Conservation (phyloP, 2,329 filamentous ascomycete genomes). For the Diplocarpon rosae region DNA sequence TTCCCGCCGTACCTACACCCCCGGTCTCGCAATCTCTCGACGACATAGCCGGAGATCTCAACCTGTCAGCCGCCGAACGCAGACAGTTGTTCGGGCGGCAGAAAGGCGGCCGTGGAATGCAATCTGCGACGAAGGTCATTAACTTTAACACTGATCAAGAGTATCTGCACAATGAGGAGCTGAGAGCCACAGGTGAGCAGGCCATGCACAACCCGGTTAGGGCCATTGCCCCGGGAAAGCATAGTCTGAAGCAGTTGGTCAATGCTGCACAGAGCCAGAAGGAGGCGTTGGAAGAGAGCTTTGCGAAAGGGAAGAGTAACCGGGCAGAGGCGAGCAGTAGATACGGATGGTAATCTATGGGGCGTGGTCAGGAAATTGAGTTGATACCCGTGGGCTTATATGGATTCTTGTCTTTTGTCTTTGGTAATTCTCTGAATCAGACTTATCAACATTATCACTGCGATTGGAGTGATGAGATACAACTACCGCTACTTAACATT, state of each 20-base stretch:
- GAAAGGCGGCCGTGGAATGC: slow-evolving; percentile 29
- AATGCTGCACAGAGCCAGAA: slow-evolving; percentile 71
- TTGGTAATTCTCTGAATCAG: no score
- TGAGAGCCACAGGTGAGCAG: slow-evolving; percentile 59
- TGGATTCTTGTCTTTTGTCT: no score
- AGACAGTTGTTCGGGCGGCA: slow-evolving; percentile 78
- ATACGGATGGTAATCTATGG: slow-evolving; percentile 61
- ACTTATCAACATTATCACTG: no score
- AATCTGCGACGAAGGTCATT: slow-evolving; percentile 52
- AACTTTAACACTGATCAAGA: slow-evolving; percentile 85
- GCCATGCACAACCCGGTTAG: slow-evolving; percentile 72
- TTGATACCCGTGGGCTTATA: no score
- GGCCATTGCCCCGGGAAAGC: slow-evolving; percentile 75
- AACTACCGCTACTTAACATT: no score
- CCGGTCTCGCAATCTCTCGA: slow-evolving; percentile 45
- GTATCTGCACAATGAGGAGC: slow-evolving; percentile 72
- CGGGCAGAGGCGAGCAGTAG: slow-evolving; percentile 69
- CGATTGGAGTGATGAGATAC: no score
- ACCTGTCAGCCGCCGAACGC: slow-evolving; percentile 64
- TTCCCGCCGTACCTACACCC: slow-evolving; percentile 19
- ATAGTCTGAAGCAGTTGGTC: slow-evolving; percentile 79
- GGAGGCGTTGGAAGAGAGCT: slow-evolving; percentile 85
- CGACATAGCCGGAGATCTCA: slow-evolving; percentile 63
- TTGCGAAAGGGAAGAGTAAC: slow-evolving; percentile 69
- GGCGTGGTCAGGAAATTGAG: not conserved